A percentile compares a stretch with the other conserved stretches of the same genome.
Conservation (phyloP, 169 alveolate genomes). For the Eimeria praecox region DNA sequence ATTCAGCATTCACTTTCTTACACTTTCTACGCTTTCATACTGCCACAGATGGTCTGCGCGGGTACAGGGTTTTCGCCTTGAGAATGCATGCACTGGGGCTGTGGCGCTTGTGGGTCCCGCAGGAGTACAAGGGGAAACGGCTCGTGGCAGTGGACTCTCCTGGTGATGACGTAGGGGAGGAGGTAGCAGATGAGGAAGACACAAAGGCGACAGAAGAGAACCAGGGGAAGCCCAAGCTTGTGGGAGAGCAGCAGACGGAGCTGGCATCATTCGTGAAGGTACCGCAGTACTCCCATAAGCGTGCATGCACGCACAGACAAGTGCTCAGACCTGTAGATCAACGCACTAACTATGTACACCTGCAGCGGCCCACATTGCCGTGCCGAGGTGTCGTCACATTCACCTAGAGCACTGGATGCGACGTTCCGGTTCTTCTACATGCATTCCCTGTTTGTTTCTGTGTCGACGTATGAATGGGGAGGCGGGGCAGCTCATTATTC, state of each 20-base stretch:
- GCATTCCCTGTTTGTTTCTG: not conserved
- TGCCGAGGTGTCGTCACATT: not conserved
- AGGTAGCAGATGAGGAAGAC: slow-evolving; percentile 51
- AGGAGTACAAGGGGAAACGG: slow-evolving; percentile 82
- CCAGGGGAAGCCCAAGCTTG: slow-evolving; percentile 77
- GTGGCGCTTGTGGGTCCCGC: slow-evolving; percentile 29
- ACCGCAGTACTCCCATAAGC: not conserved
- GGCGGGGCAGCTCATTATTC: not conserved
- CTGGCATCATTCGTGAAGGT: slow-evolving; percentile 85
- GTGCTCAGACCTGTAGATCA: not conserved
- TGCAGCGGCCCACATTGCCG: not conserved
- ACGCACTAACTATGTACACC: not conserved
- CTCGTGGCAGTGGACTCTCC: slow-evolving; percentile 83
- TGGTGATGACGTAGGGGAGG: slow-evolving; percentile 83
- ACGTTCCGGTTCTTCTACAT: not conserved
- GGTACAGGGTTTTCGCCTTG: not conserved
- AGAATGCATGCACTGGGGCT: not conserved
- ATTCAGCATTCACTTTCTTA: not conserved
- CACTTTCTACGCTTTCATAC: not conserved
- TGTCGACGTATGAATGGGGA: not conserved
- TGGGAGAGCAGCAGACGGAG: slow-evolving; percentile 82
- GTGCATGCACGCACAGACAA: not conserved
- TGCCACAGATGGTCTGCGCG: not conserved
- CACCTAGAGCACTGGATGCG: not conserved
- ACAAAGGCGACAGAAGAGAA: slow-evolving; percentile 18